Conservation (phyloP, 2,329 filamentous ascomycete species). For the Periconia digitata region DNA sequence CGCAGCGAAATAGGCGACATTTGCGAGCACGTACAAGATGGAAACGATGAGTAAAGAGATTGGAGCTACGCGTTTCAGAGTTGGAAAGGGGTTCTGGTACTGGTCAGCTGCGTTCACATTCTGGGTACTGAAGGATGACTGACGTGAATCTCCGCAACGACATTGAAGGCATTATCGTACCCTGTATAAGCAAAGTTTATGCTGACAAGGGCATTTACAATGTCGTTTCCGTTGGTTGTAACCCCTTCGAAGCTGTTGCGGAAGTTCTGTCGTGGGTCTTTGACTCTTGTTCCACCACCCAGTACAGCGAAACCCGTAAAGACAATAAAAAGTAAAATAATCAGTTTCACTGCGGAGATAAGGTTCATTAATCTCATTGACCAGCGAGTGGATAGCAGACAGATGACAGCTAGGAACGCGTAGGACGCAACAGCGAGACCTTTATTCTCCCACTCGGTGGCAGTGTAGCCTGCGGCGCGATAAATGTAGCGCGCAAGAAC, state of each 20-base stretch:
- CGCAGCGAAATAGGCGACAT: slow-evolving; percentile 30
- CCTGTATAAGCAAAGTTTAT: slow-evolving; percentile 36
- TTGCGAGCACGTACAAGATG: slow-evolving; percentile 28
- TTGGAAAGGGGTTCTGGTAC: slow-evolving; percentile 57
- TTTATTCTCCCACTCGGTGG: slow-evolving; percentile 32
- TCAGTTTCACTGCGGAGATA: slow-evolving; percentile 55
- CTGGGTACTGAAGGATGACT: not conserved
- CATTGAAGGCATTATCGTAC: slow-evolving; percentile 37
- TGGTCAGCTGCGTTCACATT: not conserved
- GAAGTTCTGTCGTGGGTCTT: slow-evolving; percentile 29
- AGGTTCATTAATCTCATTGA: slow-evolving; percentile 32
- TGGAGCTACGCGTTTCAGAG: slow-evolving; percentile 52
- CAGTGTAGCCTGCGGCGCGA: slow-evolving; percentile 25
- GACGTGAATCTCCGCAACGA: slow-evolving; percentile 36
- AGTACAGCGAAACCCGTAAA: slow-evolving; percentile 34
- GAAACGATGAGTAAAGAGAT: slow-evolving; percentile 56
- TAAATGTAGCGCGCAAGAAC: slow-evolving; percentile 35
- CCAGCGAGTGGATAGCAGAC: slow-evolving; percentile 28
- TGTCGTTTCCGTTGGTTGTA: slow-evolving; percentile 30
- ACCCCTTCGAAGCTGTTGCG: slow-evolving; percentile 27
- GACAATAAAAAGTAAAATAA: slow-evolving; percentile 60
- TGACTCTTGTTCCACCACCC: slow-evolving; percentile 27
- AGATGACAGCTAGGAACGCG: slow-evolving; percentile 25
- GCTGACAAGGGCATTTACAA: slow-evolving; percentile 33
- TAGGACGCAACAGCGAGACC: slow-evolving; percentile 31